Percentiles rank a stretch among this genome's conserved stretches.
Conservation (phyloP, 768 basidiomycete species). For the Flagelloscypha sp. region DNA sequence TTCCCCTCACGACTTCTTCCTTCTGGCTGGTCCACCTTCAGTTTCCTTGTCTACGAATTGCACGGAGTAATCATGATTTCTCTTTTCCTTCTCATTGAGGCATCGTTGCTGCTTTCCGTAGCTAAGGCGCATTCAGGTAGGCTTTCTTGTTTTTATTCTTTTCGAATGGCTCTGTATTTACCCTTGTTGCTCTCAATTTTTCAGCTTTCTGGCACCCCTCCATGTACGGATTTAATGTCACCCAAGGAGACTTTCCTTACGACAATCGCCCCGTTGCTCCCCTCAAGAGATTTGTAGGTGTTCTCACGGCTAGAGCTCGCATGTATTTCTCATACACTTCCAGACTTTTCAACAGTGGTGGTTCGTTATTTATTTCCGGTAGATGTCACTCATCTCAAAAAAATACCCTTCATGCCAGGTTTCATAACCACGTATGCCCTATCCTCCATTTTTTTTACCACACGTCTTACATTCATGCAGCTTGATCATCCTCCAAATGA, state of each 20-base stretch:
- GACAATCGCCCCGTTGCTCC: constrained; percentile 56
- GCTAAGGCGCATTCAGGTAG: constrained; percentile 9
- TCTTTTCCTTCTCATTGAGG: not conserved
- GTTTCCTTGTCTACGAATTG: constrained; percentile 1
- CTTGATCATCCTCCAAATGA: constrained; percentile 48
- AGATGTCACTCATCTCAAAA: too few species aligned
- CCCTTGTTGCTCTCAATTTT: too few species aligned
- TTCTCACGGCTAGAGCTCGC: too few species aligned
- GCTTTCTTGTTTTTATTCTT: not conserved
- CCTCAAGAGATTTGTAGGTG: too few species aligned
- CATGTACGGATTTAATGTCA: constrained; percentile 69
- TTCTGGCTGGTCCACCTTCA: constrained; percentile 2
- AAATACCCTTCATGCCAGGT: too few species aligned
- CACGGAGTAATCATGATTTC: not conserved
- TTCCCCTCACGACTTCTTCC: constrained; percentile 1
- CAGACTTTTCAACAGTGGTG: constrained; percentile 52
- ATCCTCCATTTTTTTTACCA: too few species aligned
- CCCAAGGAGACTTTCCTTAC: constrained; percentile 40
- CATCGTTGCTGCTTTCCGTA: not conserved
- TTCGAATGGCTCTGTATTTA: too few species aligned
- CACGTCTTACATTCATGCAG: too few species aligned
- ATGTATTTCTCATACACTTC: constrained; percentile 30
- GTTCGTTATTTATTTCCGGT: too few species aligned
- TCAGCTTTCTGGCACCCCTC: constrained; percentile 48
- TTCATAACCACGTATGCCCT: too few species aligned